A percentile compares a stretch with the other conserved stretches of the same genome.
phyloP scores from a whole-genome alignment of 2,329 filamentous ascomycete genomes.

The Metarhizium anisopliae region DNA sequence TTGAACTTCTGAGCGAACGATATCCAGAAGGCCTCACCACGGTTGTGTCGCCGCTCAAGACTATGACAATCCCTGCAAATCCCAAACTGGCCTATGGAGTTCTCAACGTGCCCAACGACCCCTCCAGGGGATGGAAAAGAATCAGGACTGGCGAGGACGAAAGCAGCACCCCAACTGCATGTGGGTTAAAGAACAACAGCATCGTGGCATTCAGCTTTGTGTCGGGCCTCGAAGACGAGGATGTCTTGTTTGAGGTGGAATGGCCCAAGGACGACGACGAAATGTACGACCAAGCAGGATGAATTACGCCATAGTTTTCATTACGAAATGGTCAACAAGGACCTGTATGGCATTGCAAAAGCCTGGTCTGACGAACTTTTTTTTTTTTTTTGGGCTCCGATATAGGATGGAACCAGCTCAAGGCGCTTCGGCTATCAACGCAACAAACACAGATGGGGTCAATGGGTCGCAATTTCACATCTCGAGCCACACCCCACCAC shows the following conservation, averaged over 20 bases:
- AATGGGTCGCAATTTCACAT: background rate
- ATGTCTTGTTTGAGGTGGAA: slow-evolving; percentile 35
- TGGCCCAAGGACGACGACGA: slow-evolving; percentile 36
- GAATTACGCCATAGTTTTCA: background rate
- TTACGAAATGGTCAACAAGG: background rate
- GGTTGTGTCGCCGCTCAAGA: slow-evolving; percentile 21
- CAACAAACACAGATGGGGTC: background rate
- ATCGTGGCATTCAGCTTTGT: slow-evolving; percentile 41
- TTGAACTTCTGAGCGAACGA: slow-evolving; percentile 47
- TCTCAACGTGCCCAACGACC: slow-evolving; percentile 35
- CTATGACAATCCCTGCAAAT: slow-evolving; percentile 29
- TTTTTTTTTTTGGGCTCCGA: background rate
- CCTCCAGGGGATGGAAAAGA: slow-evolving; percentile 39
- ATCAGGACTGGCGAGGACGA: slow-evolving; percentile 28
- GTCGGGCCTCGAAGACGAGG: slow-evolving; percentile 28
- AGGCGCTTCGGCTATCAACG: background rate
- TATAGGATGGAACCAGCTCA: background rate
- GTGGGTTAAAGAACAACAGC: slow-evolving; percentile 37
- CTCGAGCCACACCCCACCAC: background rate
- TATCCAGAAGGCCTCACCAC: slow-evolving; percentile 44
- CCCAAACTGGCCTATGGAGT: slow-evolving; percentile 37
- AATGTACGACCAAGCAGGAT: slow-evolving; percentile 14
- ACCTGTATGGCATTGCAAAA: too few relatives aligned
- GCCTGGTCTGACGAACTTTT: too few relatives aligned
- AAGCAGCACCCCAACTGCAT: slow-evolving; percentile 29